phyloP scores from a whole-genome alignment of 495 filamentous ascomycete genomes.

The Podospora pseudoanserina region DNA sequence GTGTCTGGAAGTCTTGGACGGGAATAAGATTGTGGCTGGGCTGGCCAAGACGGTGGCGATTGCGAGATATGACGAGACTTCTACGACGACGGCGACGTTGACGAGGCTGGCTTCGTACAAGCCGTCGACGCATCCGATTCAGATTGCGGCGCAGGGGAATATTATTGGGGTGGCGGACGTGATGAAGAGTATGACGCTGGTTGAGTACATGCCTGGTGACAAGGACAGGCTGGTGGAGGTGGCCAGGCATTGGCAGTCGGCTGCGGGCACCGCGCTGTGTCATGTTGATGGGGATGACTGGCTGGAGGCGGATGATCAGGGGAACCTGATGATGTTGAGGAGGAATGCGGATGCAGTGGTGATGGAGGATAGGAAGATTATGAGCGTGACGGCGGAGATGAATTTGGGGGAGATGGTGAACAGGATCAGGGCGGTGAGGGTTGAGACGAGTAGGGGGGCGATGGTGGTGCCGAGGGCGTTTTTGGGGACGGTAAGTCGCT shows the following conservation, averaged over 20 bases:
- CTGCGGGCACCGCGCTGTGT: constrained; percentile 77
- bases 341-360: constrained; percentile 69
- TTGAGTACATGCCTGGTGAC: constrained; percentile 57
- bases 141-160: constrained; percentile 66
- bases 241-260: constrained; percentile 73
- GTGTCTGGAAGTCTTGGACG: constrained; percentile 67
- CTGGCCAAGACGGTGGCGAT: constrained; percentile 80
- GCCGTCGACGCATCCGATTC: constrained; percentile 79
- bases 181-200: constrained; percentile 84
- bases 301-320: constrained; percentile 78
- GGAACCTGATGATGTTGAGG: constrained; percentile 77
- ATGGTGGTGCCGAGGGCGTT: constrained; percentile 80
- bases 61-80: constrained; percentile 51
- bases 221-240: constrained; percentile 61
- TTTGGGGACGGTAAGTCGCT: constrained; percentile 70
- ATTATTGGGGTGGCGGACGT: constrained; percentile 84
- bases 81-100: constrained; percentile 50
- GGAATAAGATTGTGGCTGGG: constrained; percentile 71
- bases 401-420: constrained; percentile 91
- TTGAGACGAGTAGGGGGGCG: constrained; percentile 56
- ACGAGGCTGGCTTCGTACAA: constrained; percentile 69
- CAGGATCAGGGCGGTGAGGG: constrained; percentile 58
- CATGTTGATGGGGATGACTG: constrained; percentile 64
- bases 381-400: constrained; percentile 75
- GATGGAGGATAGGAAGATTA: constrained; percentile 63